Percentiles rank a stretch among this genome's conserved stretches.
These are phyloP conservation scores for Coprinopsis marcescibilis DNA, from an alignment of 768 basidiomycete genomes.

Conservation along the genomic window DNA sequence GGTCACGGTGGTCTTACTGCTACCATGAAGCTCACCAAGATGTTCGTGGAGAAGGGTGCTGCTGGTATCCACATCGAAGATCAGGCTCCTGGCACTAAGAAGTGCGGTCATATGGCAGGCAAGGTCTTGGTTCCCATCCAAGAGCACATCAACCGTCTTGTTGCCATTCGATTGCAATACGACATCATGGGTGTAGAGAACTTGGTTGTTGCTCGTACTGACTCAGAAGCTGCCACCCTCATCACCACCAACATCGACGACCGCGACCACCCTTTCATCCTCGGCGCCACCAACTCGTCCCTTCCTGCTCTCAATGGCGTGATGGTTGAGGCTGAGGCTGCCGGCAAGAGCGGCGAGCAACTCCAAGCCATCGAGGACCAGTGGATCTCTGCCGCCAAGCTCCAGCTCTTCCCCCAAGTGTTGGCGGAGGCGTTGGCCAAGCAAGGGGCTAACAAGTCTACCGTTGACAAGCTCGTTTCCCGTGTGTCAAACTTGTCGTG, in stretches of 20 bases:
- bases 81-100: conserved; percentile 96
- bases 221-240: conserved; percentile 96
- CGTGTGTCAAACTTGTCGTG: conserved; percentile 67
- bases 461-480: conserved; percentile 55
- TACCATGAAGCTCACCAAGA: conserved; percentile 96
- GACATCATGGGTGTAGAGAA: conserved; percentile 99
- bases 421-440: conserved; percentile 62
- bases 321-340: conserved; percentile 80
- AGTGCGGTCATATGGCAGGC: conserved; percentile 91
- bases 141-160: conserved; percentile 97
- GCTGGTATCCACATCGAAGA: conserved; percentile 98
- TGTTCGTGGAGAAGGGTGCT: conserved; percentile 98
- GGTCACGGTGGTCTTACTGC: conserved; percentile 98
- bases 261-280: conserved; percentile 96
- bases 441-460: conserved; percentile 45
- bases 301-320: conserved; percentile 66
- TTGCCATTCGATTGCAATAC: conserved; percentile 94
- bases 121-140: conserved; percentile 96
- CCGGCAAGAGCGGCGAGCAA: conserved; percentile 72
- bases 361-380: conserved; percentile 86
- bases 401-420: conserved; percentile 71
- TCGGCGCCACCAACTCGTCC: conserved; percentile 78
- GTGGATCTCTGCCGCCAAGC: conserved; percentile 75
- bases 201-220: conserved; percentile 88
- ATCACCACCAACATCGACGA: conserved; percentile 95